Base-by-base conservation (phyloP, 2,329 filamentous ascomycete species). In the Lasiodiplodia gonubiensis region DNA sequence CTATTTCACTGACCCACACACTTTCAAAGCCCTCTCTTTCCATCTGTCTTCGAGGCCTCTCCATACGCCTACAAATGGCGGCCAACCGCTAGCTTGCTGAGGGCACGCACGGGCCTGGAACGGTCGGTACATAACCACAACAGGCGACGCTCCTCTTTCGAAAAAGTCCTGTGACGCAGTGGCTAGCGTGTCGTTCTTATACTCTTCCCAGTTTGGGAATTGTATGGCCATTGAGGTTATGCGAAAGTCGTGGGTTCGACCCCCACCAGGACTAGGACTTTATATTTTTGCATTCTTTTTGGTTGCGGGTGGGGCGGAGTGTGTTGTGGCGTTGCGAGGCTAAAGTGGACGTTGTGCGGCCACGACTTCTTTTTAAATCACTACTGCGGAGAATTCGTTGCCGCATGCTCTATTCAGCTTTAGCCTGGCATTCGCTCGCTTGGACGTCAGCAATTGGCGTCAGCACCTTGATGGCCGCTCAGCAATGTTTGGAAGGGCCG, bases 121-220 rank as follows among this genome's bases (percentile, higher is more conserved):
- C 1, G 12, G 4, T 10, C 6, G 3, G 55, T 14, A 42, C 23
- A 59, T 59, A 64, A 52, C 2, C 4, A 2, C 7, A 16, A 23
- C 35, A 37, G 12, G 30, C 49, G 11, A 23, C n/a, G 39, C 16
- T 27, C 23, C 37, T 18, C 14, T 33, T 21, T 61, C 39, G 39
- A 61, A 66, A 68, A 49, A 71, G 69, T 70, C 73, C 73, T 72
- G 73, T 76, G 74, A 76, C 74, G 74, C 74, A 78, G 75, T 75
- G 75, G 74, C 75, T 77, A 77, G 75, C 75, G 75, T 74, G 72
- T 77, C 75, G 76, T 77, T 78, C 76, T 78, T 78, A 78, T 78
- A 77, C 73, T 72, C 64, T 71, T 72, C 72, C 69, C 66, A 69
- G 53, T 66, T 14, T 21, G 51, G 66, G 66, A 70, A 70, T 27